Evolutionary conservation across 805 yeast genomes (phyloP).

Genomic region (Saccharomycopsis javanensis): DNA sequence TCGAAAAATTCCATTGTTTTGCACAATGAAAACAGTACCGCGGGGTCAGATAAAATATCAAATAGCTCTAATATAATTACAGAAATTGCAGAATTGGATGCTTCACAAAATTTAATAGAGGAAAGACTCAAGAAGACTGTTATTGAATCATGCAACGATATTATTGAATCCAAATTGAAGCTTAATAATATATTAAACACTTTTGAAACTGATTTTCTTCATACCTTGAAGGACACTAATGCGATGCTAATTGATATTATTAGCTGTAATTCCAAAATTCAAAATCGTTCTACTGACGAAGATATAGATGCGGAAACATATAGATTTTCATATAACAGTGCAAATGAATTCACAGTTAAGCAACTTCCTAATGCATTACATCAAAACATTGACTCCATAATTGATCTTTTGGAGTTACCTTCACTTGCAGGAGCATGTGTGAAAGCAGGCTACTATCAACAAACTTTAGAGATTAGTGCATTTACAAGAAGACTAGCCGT

Average conservation of each 20-base stretch:
- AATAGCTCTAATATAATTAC: conserved; percentile 31
- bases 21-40: background rate
- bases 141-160: conserved; percentile 26
- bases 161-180: conserved; percentile 39
- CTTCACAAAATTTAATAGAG: conserved; percentile 40
- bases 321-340: conserved; percentile 26
- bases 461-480: conserved; percentile 75
- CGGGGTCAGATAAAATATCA: background rate
- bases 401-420: conserved; percentile 78
- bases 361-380: conserved; percentile 33
- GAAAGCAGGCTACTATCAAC: conserved; percentile 76
- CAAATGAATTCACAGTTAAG: conserved; percentile 9
- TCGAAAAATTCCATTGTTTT: background rate
- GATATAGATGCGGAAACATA: conserved; percentile 21
- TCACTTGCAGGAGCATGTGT: conserved; percentile 77
- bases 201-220: conserved; percentile 28
- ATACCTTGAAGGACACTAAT: conserved; percentile 6
- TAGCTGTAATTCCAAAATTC: background rate
- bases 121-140: conserved; percentile 33
- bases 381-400: conserved; percentile 57
- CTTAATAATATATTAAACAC: conserved; percentile 23
- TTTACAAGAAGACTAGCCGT: conserved; percentile 59
- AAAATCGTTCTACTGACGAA: conserved; percentile 15
- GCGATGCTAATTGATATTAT: background rate
- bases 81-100: conserved; percentile 67